Conservation (phyloP, 345 rosid species). For the Populus simonii region DNA sequence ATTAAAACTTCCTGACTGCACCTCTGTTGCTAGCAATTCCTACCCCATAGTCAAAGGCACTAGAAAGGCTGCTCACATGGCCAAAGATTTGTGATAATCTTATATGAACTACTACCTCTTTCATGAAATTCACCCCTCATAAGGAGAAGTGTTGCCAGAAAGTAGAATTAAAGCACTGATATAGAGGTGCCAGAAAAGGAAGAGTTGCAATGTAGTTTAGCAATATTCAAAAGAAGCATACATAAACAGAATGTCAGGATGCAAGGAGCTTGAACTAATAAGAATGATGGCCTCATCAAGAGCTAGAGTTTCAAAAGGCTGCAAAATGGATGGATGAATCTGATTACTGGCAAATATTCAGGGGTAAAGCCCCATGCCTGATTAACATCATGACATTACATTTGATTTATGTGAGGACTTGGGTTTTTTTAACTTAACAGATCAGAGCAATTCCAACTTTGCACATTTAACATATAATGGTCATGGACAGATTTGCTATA, state of each 20-base stretch:
- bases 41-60: neutral
- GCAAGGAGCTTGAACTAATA: neutral
- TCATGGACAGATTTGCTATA: neutral
- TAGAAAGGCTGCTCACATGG: neutral
- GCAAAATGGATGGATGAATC: neutral
- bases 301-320: neutral
- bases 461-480: neutral
- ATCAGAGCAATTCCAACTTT: neutral
- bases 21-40: too few species aligned
- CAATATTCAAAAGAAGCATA: neutral
- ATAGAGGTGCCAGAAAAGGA: neutral
- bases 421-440: too few species aligned
- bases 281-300: neutral
- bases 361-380: neutral
- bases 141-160: neutral
- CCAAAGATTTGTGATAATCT: too few species aligned
- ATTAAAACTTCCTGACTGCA: too few species aligned
- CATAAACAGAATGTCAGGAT: neutral
- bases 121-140: neutral
- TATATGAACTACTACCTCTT: neutral
- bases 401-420: neutral
- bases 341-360: too few species aligned
- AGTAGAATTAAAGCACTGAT: neutral
- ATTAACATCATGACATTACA: neutral
- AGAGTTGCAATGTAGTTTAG: neutral